Evolutionary conservation across 2,329 filamentous ascomycete species (phyloP), one percentile per base, ranked within the genome.

Genomic region (Dactylellina drechsleri): DNA sequence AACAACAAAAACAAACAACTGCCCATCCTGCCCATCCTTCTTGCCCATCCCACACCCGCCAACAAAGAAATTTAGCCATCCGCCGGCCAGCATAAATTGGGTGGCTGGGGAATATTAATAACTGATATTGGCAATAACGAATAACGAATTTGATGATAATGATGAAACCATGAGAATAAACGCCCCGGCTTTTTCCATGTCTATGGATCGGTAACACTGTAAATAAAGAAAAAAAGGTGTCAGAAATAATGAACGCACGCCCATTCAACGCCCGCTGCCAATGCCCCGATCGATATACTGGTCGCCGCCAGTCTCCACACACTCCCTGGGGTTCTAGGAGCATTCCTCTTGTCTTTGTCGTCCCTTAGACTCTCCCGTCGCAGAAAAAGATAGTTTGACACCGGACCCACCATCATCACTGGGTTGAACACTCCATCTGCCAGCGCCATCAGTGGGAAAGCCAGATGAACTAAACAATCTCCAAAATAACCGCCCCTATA

Each of bases 311-410:
- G 86, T 1, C 85, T 79, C 87, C 87, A 89, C 72, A 85, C 84
- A 77, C 88, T 89, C 5, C 10, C 6, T 36, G 31, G 31, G 5
- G 31, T 36, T 10, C 6, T 36, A 8, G 10, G 5, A 36, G 10
- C 10, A 1, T 10, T 36, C 31, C 6, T 36, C 31, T 36, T 36
- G 31, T 86, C 80, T 73, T 83, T 85, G 78, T 88, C 86, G 6
- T 87, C 87, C 7, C 87, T 85, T 1, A 36, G 31, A 36, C 31
- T 36, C 10, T 87, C 82, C 77, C 83, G 85, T 65, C 87, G 85
- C 13, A 89, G 83, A 82, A 86, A 88, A 13, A 84, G 66, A 81
- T 89, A 89, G 80, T 89, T 89, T 13, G 86, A 84, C 4, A 87
- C 56, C 0, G 87, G 85, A 0, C 87, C 87, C 1, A 88, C 81